Percentiles rank a stretch among this genome's conserved stretches.
phyloP scores from a whole-genome alignment of 2,329 filamentous ascomycete species.

The Fusarium staphyleae region DNA sequence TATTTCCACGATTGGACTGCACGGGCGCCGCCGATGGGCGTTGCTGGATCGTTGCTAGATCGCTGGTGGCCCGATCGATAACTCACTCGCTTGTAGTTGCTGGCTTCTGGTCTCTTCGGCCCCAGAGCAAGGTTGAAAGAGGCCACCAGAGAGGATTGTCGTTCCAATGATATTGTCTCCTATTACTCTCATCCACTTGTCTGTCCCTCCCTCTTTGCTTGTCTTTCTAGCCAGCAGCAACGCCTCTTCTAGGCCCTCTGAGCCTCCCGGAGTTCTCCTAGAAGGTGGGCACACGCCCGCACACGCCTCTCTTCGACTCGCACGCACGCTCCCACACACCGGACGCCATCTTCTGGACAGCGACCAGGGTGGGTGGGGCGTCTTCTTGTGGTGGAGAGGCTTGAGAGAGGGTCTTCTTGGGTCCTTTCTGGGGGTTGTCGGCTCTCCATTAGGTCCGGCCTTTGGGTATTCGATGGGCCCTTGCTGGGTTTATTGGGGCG shows the following conservation, averaged over 20 bases:
- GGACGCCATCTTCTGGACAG: constrained; percentile 19
- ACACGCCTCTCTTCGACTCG: constrained; percentile 29
- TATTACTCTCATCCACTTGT: constrained; percentile 16
- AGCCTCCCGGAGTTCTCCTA: constrained; percentile 41
- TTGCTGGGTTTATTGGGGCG: constrained; percentile 18
- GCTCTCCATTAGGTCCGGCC: constrained; percentile 32
- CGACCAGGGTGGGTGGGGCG: constrained; percentile 29
- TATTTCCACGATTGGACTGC: constrained; percentile 29
- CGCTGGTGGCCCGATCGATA: constrained; percentile 33
- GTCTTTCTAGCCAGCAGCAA: constrained; percentile 26
- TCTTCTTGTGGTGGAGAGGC: constrained; percentile 28
- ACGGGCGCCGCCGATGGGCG: constrained; percentile 24
- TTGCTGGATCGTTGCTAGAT: constrained; percentile 38
- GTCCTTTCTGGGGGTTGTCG: constrained; percentile 13
- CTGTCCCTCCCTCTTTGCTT: constrained; percentile 14
- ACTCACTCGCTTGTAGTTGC: constrained; percentile 16
- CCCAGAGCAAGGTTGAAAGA: too few relatives aligned
- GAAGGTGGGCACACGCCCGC: constrained; percentile 27
- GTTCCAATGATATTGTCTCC: constrained; percentile 13
- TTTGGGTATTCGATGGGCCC: constrained; percentile 30
- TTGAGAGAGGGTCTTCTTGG: constrained; percentile 28
- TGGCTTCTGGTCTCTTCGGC: constrained; percentile 10
- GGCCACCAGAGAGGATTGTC: too few relatives aligned
- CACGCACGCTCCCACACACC: constrained; percentile 25
- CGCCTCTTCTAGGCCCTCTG: constrained; percentile 41